Percentiles rank a stretch among this genome's conserved stretches.
Evolutionary conservation across 192 early-diverging fungal genomes (phyloP).

Genomic region (Dispira parvispora): DNA sequence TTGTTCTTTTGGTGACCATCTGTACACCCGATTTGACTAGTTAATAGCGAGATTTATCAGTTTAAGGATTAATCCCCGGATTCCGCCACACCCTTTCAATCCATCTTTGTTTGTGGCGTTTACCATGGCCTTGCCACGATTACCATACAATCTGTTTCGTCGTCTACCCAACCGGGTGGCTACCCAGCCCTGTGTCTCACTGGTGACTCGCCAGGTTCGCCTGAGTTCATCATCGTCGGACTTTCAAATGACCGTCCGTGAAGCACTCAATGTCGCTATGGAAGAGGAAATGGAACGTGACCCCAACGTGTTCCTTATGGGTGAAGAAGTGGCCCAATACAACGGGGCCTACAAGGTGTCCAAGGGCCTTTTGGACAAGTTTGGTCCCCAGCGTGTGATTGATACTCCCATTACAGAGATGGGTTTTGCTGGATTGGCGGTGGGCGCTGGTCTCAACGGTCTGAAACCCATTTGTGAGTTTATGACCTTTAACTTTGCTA

Average conservation of each 20-base stretch:
- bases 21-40: too few species aligned
- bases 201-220: too few species aligned
- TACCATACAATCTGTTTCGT: too few species aligned
- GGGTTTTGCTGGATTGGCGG: constrained; percentile 91
- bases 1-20: too few species aligned
- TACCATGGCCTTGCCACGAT: too few species aligned
- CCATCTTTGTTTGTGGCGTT: too few species aligned
- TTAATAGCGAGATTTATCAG: too few species aligned
- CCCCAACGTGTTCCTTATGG: constrained; percentile 80
- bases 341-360: constrained; percentile 99
- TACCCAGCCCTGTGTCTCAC: too few species aligned
- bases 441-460: constrained; percentile 84
- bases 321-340: constrained; percentile 98
- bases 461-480: constrained; percentile 97
- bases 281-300: constrained; percentile 93
- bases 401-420: constrained; percentile 99
- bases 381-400: constrained; percentile 87
- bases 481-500: constrained; percentile 99
- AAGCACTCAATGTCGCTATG: constrained; percentile 91
- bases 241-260: constrained; percentile 81
- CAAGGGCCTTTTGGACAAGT: constrained; percentile 94
- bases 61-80: too few species aligned
- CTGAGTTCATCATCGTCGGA: too few species aligned
- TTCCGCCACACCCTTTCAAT: too few species aligned
- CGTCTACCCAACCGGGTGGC: too few species aligned